Evolutionary conservation across 495 filamentous ascomycete genomes (phyloP), one percentile per base, ranked within the genome.

Genomic region (Bryoglossum gracile): DNA sequence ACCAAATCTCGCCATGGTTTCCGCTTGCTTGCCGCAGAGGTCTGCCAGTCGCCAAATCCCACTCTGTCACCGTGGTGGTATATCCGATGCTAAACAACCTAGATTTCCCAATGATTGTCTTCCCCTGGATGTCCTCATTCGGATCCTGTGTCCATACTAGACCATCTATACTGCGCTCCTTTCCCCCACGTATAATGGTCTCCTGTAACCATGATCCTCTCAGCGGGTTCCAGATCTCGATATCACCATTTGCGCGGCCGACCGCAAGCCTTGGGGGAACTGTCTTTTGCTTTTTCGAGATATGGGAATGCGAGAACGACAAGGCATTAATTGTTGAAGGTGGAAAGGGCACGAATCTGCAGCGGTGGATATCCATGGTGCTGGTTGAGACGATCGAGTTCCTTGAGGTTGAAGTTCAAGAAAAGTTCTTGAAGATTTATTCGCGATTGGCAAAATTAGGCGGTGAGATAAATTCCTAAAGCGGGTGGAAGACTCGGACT

Each of bases 191-290:
- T 8, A 96, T 78, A 30, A 86, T 80, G 11, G 80, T 82, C 68
- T 99, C 92, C 57, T 96, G 92, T 57, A 86, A 75, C 92, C 92
- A 99, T 38, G 75, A 67, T 11, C 90, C 89, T 52, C 77, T 77
- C 50, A 84, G 65, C 5, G 94, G 92, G 64, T 95, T 95, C 94
- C 94, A 99, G 51, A 99, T 89, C 68, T 97, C 92, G 56, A 99
- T 92, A 59, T 95, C 87, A 58, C 92, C 92, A 63, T 96, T 96
- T 36, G 88, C 83, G 53, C 92, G 83, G 42, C 92, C 92, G 56
- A 99, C 76, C 10, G 92, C 94, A 16, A 97, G 77, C 53, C 89
- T 79, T n/a, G 73, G 68, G 43, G 68, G 66, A 21, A 65, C 55
- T 13, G 61, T 54, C 42, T 69, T 65, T 35, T 58, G 53, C 37